Conservation (phyloP, 768 basidiomycete genomes). For the Leccinum variicolor region DNA sequence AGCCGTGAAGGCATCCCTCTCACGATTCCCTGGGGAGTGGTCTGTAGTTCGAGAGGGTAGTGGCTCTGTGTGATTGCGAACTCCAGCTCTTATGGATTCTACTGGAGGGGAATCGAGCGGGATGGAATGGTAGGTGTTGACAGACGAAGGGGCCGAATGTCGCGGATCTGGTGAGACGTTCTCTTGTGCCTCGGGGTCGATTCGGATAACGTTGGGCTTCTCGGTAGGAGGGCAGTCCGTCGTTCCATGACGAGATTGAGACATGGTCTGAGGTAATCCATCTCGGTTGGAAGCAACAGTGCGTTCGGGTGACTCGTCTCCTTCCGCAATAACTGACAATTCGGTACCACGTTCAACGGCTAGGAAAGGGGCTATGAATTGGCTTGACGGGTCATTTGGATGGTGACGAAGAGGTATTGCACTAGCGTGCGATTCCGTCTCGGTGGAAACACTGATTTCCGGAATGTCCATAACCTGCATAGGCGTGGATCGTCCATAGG, state of each 20-base stretch:
- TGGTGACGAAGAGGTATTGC: background rate
- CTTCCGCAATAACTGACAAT: slow-evolving; percentile 70
- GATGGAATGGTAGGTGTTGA: slow-evolving; percentile 37
- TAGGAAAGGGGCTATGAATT: slow-evolving; percentile 7
- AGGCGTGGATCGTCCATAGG: background rate
- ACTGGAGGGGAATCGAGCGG: slow-evolving; percentile 35
- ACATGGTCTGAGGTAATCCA: background rate
- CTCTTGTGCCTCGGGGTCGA: slow-evolving; percentile 5
- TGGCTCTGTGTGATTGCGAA: slow-evolving; percentile 17
- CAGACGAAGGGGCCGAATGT: slow-evolving; percentile 27
- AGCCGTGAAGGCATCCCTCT: slow-evolving; percentile 23
- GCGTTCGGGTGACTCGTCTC: slow-evolving; percentile 56
- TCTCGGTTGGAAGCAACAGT: background rate
- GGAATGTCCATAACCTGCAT: slow-evolving; percentile 6
- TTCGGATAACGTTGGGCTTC: background rate
- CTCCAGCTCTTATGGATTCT: background rate
- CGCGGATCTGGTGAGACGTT: slow-evolving; percentile 15
- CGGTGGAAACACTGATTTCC: slow-evolving; percentile 3
- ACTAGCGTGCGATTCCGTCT: slow-evolving; percentile 1
- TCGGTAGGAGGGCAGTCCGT: background rate
- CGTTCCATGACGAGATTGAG: background rate
- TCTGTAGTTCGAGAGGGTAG: slow-evolving; percentile 9
- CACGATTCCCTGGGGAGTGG: slow-evolving; percentile 3
- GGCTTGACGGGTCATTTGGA: background rate
- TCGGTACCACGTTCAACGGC: slow-evolving; percentile 37